Percentiles rank a stretch among this genome's conserved stretches.
Conservation (phyloP, 2,329 filamentous ascomycete genomes). For the Magnaporthiopsis rhizophila region DNA sequence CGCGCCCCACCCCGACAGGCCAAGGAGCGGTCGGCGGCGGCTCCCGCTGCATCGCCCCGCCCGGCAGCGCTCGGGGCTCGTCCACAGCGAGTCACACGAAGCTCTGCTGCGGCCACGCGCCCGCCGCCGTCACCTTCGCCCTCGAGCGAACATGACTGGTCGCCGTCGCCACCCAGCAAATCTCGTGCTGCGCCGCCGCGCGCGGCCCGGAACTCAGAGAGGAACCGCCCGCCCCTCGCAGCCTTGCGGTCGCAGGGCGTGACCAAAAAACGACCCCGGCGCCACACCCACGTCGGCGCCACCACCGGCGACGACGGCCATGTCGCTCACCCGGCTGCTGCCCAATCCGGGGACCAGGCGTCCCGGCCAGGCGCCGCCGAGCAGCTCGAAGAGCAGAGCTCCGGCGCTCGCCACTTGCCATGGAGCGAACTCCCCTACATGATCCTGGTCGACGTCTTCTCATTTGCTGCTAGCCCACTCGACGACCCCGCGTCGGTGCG, state of each 20-base stretch:
- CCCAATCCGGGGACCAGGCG: no score
- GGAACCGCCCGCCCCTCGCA: no score
- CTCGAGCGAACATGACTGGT: conserved; percentile 1
- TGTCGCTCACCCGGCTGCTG: not conserved
- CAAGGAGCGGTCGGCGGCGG: conserved; percentile 5
- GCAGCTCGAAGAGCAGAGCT: not conserved
- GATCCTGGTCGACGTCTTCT: conserved; percentile 62
- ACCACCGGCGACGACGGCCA: not conserved
- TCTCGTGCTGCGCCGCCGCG: no score
- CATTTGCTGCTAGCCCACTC: conserved; percentile 54
- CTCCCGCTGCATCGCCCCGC: not conserved
- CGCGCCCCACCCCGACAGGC: conserved; percentile 8
- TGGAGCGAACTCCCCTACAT: conserved; percentile 36
- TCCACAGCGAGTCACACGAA: conserved; percentile 6
- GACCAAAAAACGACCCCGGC: not conserved
- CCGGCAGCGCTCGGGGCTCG: not conserved
- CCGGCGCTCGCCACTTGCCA: conserved; percentile 7
- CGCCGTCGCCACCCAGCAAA: not conserved
- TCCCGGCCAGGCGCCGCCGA: no score
- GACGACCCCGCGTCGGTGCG: conserved; percentile 32
- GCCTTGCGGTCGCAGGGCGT: not conserved
- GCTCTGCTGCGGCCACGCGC: conserved; percentile 2
- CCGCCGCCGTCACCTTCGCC: not conserved
- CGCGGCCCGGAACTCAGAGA: not conserved
- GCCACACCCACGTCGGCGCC: not conserved